Conservation (phyloP, 768 basidiomycete species). For the Agrocybe chaxingu region DNA sequence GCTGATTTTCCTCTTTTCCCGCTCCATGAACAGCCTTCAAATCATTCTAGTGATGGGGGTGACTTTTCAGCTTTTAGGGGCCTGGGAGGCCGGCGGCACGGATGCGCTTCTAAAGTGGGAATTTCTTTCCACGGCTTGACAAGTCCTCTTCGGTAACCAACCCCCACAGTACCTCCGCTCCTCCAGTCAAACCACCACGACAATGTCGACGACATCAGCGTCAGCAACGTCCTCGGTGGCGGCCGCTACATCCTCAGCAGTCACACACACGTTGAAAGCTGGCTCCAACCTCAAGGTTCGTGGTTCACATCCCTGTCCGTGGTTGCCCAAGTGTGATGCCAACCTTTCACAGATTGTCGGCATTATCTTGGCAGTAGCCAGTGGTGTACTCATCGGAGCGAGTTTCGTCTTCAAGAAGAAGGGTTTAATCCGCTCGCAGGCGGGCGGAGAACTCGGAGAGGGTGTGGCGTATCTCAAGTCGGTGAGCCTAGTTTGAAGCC, state of each 20-base stretch:
- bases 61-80: too few species aligned
- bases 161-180: too few species aligned
- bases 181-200: too few species aligned
- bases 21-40: too few species aligned
- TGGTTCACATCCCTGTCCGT: not conserved
- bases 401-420: conserved; percentile 99
- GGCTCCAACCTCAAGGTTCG: conserved; percentile 52
- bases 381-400: conserved; percentile 86
- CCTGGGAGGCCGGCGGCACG: too few species aligned
- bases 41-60: too few species aligned
- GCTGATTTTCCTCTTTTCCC: too few species aligned
- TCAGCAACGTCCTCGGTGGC: conserved; percentile 32
- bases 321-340: conserved; percentile 1
- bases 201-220: conserved; percentile 18
- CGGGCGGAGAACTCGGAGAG: conserved; percentile 74
- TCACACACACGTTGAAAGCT: conserved; percentile 30
- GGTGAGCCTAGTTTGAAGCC: conserved; percentile 41
- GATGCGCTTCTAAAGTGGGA: too few species aligned
- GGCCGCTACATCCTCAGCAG: conserved; percentile 39
- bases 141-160: too few species aligned
- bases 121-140: too few species aligned
- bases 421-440: conserved; percentile 77
- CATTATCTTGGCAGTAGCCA: conserved; percentile 69
- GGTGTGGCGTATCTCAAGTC: conserved; percentile 96
- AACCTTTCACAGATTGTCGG: conserved; percentile 56